Base-by-base conservation (phyloP, 352 stramenopile genomes). In the Pythium volutum region DNA sequence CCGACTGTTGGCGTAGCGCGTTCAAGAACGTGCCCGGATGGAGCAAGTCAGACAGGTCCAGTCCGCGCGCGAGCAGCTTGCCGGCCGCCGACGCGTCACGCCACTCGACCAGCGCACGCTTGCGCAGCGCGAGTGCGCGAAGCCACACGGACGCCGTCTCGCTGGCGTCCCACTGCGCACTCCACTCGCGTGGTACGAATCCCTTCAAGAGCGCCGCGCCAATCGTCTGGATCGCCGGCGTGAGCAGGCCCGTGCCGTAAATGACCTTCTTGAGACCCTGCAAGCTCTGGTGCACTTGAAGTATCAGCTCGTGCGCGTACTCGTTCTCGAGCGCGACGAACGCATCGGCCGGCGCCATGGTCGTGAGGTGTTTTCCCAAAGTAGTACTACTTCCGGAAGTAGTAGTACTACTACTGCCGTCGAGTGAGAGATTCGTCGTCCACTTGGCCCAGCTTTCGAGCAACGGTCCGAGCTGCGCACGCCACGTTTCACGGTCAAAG, bases 1-100 rank as follows among this genome's bases (percentile, higher is more conserved):
- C 88, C 27, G 87, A 96, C 60, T 97, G 90, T 60, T 98, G 95
- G 22, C 93, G 73, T 25, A 98, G 55, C 5, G 94, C 92, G 64
- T 98, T 98, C 41, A 98, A 72, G 76, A 98, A 98, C 18, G 94
- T 98, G 18, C 82, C 91, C 2, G 95, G 93, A 45, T 97, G 85
- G 59, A 98, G 87, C 34, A 98, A 49, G 39, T 98, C 91, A 10
- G 84, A 94, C 29, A 98, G 71, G 33, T 97, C 81, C 14, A 98
- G 49, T 0, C 77, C 74, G n/a, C 74, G 75, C 3, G 79, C 59
- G 6, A 98, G 75, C 25, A 98, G 70, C 42, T 80, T 81, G 9
- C 84, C 84, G 12, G 39, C 74, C 0, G 51, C 54, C 8, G 78
- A 76, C 2, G 85, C 76, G 10, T 91, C 81, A 34, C 89, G 79